Percentiles rank a stretch among this genome's conserved stretches.
These are phyloP conservation scores for Mucor lusitanicus DNA, from an alignment of 371 early-diverging fungal species.

Conservation along the genomic window DNA sequence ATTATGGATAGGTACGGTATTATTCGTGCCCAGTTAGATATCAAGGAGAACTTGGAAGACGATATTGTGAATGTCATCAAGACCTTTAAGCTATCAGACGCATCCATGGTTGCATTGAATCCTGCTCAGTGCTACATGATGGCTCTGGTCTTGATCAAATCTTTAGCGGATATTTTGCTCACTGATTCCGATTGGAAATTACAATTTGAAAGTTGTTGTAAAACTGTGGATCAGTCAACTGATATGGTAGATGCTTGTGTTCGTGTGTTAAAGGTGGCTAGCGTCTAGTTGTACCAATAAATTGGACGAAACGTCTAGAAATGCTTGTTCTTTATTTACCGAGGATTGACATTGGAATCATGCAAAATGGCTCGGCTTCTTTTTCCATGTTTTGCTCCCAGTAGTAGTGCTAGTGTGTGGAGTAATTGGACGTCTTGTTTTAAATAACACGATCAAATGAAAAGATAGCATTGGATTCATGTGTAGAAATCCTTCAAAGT, in stretches of 20 bases:
- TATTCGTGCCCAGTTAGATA: constrained; percentile 38
- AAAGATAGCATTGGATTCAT: not conserved
- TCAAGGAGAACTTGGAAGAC: constrained; percentile 36
- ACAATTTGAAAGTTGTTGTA: constrained; percentile 40
- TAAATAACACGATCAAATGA: not conserved
- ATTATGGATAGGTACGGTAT: constrained; percentile 28
- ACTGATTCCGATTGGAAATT: constrained; percentile 19
- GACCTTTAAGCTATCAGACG: constrained; percentile 48
- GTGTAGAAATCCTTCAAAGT: not conserved
- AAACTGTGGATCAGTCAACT: constrained; percentile 31
- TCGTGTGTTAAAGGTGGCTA: constrained; percentile 43
- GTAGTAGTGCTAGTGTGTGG: not conserved
- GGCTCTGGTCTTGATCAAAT: constrained; percentile 44
- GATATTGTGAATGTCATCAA: constrained; percentile 49
- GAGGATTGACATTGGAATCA: not conserved
- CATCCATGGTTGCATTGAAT: constrained; percentile 42
- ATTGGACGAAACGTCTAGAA: not conserved
- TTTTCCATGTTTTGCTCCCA: not conserved
- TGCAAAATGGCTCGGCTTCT: not conserved
- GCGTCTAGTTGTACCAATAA: constrained; percentile 22
- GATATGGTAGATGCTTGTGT: constrained; percentile 51
- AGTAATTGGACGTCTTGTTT: not conserved
- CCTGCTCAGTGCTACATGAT: constrained; percentile 50
- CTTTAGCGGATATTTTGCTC: constrained; percentile 30
- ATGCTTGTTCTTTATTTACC: not conserved